phyloP scores from a whole-genome alignment of 768 basidiomycete genomes.

The Coprinellus micaceus region DNA sequence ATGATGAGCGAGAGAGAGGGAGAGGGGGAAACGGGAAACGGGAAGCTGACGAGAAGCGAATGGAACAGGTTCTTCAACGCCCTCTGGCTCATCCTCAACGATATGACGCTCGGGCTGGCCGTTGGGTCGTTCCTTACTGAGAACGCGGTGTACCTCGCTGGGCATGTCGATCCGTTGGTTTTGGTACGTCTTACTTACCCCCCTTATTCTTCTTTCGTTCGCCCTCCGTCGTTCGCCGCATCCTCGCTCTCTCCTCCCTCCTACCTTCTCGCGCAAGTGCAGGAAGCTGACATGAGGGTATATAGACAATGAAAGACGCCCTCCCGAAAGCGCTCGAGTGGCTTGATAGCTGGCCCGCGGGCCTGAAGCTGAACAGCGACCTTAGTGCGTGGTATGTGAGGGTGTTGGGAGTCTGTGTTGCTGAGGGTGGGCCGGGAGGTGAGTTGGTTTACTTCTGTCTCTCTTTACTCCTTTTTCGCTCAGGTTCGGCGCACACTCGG shows the following conservation, averaged over 20 bases:
- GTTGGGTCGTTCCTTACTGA: conserved; percentile 69
- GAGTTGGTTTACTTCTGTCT: conserved; percentile 19
- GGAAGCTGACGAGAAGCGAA: too few species aligned
- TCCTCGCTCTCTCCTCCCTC: too few species aligned
- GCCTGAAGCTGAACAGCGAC: conserved; percentile 93
- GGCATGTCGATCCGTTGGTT: conserved; percentile 29
- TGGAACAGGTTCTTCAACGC: conserved; percentile 85
- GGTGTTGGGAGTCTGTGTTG: too few species aligned
- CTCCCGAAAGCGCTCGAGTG: conserved; percentile 60
- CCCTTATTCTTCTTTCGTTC: too few species aligned
- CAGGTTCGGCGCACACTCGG: too few species aligned
- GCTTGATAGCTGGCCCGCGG: conserved; percentile 95
- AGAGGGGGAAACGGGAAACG: too few species aligned
- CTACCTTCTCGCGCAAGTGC: too few species aligned
- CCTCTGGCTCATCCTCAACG: conserved; percentile 89
- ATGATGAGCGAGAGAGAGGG: too few species aligned
- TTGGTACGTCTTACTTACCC: conserved; percentile 31
- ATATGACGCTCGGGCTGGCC: conserved; percentile 78
- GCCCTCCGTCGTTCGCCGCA: too few species aligned
- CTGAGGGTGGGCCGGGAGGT: too few species aligned
- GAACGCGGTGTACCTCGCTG: conserved; percentile 50
- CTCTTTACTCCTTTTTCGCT: too few species aligned
- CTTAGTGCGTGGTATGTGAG: too few species aligned
- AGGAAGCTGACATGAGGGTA: neutral
- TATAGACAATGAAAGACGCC: conserved; percentile 38